Base-by-base conservation (phyloP, 2,329 filamentous ascomycete species). In the Aureobasidium sp. region DNA sequence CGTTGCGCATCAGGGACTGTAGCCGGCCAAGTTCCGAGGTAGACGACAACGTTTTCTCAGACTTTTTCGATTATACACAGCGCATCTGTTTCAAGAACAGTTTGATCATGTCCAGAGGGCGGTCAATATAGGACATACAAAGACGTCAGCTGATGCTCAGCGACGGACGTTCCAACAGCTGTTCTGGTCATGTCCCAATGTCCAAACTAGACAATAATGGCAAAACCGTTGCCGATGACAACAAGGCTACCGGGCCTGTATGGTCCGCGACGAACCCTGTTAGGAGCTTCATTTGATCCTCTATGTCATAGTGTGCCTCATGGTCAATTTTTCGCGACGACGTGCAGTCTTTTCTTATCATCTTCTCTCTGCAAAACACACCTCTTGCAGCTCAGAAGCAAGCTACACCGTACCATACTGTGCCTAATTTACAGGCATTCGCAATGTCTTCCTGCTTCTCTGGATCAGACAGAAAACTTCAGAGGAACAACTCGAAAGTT, bases 251-350 rank as follows among this genome's bases (percentile, higher is more conserved):
- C 30, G 14, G 30, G 5, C 12, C 10, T 21, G 8, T 12, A n/a
- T n/a, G 27, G 19, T 48, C 44, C 44, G 44, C 29, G 44, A 10
- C 22, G 22, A 37, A 35, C 44, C 29, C 44, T 27, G 32, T 37
- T 45, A 21, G 21, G 16, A 48, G 44, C 44, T 37, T 37, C 30
- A 45, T 45, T 45, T 16, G 41, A 16, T 17, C 6, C 27, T n/a
- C 44, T 35, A 48, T 48, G 44, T 48, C 44, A 48, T 48, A 48
- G 44, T 14, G 21, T 45, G 19, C 19, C 29, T 45, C n/a, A 32
- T 34, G 29, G 41, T 45, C 41, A 45, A 24, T 25, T 37, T 48
- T 48, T 48, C n/a, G 44, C 44, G 44, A 35, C n/a, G 11, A 21
- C 41, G 19, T 16, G 3, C 19, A 8, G 24, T 14, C 41, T 19